Evolutionary conservation across 23 red algal genomes (phyloP).

Genomic region (Gracilaria caudata): DNA sequence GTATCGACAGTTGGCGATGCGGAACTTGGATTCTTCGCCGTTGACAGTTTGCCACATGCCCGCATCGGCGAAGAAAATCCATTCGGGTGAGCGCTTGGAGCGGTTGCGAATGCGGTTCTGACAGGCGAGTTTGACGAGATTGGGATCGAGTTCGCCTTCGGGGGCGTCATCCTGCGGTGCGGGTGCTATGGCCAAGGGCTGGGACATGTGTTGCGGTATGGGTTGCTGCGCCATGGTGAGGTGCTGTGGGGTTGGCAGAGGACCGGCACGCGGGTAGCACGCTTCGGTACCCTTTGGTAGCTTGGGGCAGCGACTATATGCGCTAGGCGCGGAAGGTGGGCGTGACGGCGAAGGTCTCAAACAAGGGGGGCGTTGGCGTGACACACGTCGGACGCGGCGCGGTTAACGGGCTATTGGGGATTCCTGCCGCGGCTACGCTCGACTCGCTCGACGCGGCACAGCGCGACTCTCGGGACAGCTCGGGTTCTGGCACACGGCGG

Average conservation of each 20-base stretch:
- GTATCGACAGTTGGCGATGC: constrained; percentile 60
- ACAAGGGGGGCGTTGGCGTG: not conserved
- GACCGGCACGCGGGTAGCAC: not conserved
- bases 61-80: constrained; percentile 68
- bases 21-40: constrained; percentile 62
- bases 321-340: not conserved
- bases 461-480: too few relatives aligned
- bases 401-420: not conserved
- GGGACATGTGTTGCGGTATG: not conserved
- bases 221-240: not conserved
- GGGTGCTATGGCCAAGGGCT: not conserved
- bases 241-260: not conserved
- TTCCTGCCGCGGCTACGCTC: not conserved
- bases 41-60: constrained; percentile 66
- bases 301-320: not conserved
- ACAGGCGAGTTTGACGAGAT: constrained; percentile 38
- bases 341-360: not conserved
- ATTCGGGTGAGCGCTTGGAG: constrained; percentile 62
- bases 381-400: not conserved
- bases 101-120: constrained; percentile 64
- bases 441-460: not conserved
- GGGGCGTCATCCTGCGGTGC: not conserved
- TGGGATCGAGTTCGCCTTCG: constrained; percentile 40
- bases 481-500: too few relatives aligned
- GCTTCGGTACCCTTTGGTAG: not conserved